phyloP scores from a whole-genome alignment of 164 flowering plant species.

The Vitis amurensis region DNA sequence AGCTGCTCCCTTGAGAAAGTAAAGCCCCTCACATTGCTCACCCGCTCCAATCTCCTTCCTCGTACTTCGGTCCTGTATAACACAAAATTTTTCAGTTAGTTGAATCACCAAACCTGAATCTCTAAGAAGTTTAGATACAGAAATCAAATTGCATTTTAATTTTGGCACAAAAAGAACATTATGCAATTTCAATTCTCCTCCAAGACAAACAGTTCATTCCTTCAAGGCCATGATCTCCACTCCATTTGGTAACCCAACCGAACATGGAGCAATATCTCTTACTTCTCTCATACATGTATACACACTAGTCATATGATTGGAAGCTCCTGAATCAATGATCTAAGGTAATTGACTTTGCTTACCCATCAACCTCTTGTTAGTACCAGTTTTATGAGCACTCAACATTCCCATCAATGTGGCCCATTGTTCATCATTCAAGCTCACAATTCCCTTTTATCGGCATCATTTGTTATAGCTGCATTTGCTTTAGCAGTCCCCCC shows the following conservation, averaged over 20 bases:
- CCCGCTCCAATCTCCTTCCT: constrained; percentile 23
- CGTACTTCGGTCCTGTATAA: constrained; percentile 13
- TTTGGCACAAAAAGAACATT: constrained; percentile 12
- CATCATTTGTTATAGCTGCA: too few species aligned
- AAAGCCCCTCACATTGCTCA: neutral
- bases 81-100: constrained; percentile 12
- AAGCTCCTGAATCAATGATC: constrained; percentile 10
- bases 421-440: neutral
- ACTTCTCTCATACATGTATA: neutral
- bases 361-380: neutral
- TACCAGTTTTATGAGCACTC: neutral
- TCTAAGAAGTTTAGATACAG: neutral
- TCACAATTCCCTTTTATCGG: neutral
- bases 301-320: constrained; percentile 9
- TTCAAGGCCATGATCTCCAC: neutral
- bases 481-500: too few species aligned
- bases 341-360: neutral
- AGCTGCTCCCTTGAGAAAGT: neutral
- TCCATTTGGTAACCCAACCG: neutral
- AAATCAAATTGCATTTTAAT: constrained; percentile 12
- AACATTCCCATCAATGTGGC: neutral
- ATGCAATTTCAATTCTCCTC: neutral
- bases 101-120: neutral
- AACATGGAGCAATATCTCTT: neutral
- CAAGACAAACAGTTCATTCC: neutral